Evolutionary conservation across 108 stramenopile genomes (phyloP).

Genomic region (Bacterosira constricta): DNA sequence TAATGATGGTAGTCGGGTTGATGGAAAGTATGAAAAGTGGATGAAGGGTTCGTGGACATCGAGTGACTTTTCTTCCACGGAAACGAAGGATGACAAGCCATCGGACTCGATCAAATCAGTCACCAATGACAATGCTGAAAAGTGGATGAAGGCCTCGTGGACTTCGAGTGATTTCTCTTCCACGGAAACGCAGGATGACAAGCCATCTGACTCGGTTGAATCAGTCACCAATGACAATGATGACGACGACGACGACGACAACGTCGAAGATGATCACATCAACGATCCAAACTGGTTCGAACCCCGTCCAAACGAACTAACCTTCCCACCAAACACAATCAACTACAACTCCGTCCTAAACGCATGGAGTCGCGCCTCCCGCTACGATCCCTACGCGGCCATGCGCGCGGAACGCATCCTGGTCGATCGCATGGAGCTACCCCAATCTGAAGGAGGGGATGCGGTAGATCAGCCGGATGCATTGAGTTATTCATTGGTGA

Average conservation of each 20-base stretch:
- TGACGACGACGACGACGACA: background rate
- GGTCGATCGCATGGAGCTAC: constrained; percentile 44
- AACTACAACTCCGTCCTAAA: constrained; percentile 53
- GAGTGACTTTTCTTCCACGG: background rate
- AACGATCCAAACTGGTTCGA: constrained; percentile 43
- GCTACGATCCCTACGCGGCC: constrained; percentile 40
- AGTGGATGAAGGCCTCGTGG: constrained; percentile 27
- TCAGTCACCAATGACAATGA: background rate
- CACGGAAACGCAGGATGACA: background rate
- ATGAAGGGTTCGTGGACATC: constrained; percentile 21
- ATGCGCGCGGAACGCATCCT: constrained; percentile 46
- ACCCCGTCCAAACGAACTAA: constrained; percentile 42
- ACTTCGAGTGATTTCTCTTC: background rate
- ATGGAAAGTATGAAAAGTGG: constrained; percentile 13
- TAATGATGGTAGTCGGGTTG: background rate
- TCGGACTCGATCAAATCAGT: background rate
- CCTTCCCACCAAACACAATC: constrained; percentile 49
- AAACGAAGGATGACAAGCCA: background rate
- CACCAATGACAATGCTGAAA: background rate
- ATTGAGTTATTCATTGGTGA: constrained; percentile 65
- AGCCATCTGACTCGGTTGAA: background rate
- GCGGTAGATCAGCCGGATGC: constrained; percentile 76
- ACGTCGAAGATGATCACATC: background rate
- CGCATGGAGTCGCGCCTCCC: constrained; percentile 49
- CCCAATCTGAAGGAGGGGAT: constrained; percentile 50